Base-by-base conservation (phyloP, 2,329 filamentous ascomycete genomes). In the Mycosphaerelloides madeirae region DNA sequence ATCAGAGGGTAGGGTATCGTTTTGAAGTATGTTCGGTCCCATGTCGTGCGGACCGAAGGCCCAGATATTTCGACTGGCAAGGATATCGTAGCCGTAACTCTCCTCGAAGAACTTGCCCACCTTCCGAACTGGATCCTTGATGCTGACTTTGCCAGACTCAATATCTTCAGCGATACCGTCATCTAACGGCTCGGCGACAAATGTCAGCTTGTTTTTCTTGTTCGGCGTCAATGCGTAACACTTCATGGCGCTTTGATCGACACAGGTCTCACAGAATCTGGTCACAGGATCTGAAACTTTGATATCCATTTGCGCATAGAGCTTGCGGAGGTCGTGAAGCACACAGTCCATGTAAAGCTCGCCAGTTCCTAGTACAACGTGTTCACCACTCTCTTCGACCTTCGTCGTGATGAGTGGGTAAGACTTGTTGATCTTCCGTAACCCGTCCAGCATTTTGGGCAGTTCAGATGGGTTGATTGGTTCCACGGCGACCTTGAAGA, bases 271-370 rank as follows among this genome's bases (percentile, higher is more conserved):
- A 68, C 89, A 96, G 75, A 98, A 98, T 37, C 93, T 79, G 13
- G 93, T 97, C 33, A 98, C 91, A 1, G 93, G 93, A 64, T 98
- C 93, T 0, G 93, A 98, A 38, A 98, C 88, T 70, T 97, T 97
- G 70, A 98, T 86, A 65, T 98, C 93, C 93, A 98, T 98, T 60
- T 97, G 91, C 12, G 93, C 90, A 63, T 96, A 98, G n/a, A 97
- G 69, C 31, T 83, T 80, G 42, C 93, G 85, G 36, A 98, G 76
- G 63, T 98, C 93, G 66, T 98, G 93, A 35, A 98, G 76, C 3
- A 98, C 91, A 60, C 93, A 98, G 66, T 98, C 93, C 90, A 98
- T 97, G 72, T 98, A 98, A n/a, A 98, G 75, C 66, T 98, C 93
- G 48, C 93, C 93, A 0, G 93, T 98, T 18, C 93, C 93, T 3